phyloP scores from a whole-genome alignment of 2,329 filamentous ascomycete genomes.

The Cercospora nicotianae region DNA sequence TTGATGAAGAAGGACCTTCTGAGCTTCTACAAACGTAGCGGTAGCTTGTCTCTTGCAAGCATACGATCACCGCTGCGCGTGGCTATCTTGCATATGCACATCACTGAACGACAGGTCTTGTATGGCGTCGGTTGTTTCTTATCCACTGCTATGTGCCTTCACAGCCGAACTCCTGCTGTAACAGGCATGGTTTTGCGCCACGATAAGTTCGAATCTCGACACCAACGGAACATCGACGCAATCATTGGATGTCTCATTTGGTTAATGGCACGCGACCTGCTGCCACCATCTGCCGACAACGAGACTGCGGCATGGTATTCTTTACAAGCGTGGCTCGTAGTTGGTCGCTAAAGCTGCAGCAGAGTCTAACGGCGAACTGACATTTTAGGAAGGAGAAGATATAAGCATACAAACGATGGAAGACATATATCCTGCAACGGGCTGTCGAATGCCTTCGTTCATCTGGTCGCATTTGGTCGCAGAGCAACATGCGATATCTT shows the following conservation, averaged over 20 bases:
- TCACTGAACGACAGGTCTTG: neutral
- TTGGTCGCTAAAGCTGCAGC: neutral
- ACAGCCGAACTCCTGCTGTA: neutral
- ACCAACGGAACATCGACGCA: neutral
- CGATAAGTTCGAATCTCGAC: neutral
- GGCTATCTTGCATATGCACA: neutral
- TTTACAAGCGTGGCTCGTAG: neutral
- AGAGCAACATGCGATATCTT: neutral
- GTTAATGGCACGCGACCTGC: neutral
- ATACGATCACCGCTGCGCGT: neutral
- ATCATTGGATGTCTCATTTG: neutral
- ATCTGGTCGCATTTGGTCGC: neutral
- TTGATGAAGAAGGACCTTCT: conserved; percentile 11
- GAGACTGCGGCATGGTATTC: neutral
- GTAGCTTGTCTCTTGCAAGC: conserved; percentile 11
- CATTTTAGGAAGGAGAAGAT: conserved; percentile 8
- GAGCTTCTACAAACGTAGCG: neutral
- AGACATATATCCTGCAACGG: neutral
- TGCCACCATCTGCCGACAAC: neutral
- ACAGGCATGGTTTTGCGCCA: neutral
- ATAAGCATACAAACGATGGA: neutral
- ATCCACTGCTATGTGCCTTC: neutral
- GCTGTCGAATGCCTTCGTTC: neutral
- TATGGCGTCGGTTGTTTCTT: neutral
- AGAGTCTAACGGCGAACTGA: neutral